These are phyloP conservation scores for Phenoliferia sp. DNA, from an alignment of 1,284 basidiomycete species.

Conservation along the genomic window DNA sequence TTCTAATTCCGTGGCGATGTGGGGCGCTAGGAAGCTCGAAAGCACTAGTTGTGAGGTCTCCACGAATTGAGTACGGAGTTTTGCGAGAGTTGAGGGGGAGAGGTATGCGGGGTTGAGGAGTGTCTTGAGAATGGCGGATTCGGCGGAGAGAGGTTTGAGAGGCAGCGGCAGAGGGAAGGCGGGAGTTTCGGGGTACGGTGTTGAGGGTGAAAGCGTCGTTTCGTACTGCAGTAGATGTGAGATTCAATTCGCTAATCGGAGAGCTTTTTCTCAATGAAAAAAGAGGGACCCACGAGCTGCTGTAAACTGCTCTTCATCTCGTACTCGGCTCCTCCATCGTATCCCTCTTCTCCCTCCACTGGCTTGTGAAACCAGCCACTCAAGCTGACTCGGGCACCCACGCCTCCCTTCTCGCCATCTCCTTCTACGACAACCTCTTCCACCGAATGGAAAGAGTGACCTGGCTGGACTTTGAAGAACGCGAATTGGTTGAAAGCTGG, in stretches of 20 bases:
- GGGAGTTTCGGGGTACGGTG: conserved; percentile 6
- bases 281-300: conserved; percentile 20
- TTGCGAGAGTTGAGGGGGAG: conserved; percentile 69
- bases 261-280: neutral
- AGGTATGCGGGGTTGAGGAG: conserved; percentile 91
- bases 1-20: conserved; percentile 65
- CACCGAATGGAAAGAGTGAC: conserved; percentile 92
- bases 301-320: conserved; percentile 66
- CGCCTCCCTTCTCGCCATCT: conserved; percentile 65
- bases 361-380: conserved; percentile 94
- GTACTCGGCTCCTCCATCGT: conserved; percentile 57
- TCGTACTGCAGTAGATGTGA: conserved; percentile 17
- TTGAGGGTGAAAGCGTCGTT: conserved; percentile 22
- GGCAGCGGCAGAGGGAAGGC: conserved; percentile 23
- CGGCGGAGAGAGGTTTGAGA: conserved; percentile 19
- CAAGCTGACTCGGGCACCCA: conserved; percentile 64
- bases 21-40: conserved; percentile 71
- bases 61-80: conserved; percentile 75
- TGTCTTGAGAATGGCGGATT: conserved; percentile 43
- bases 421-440: conserved; percentile 82
- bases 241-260: neutral
- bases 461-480: conserved; percentile 75
- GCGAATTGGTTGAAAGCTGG: conserved; percentile 96
- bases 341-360: conserved; percentile 84
- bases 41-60: conserved; percentile 85